Evolutionary conservation across 2,329 filamentous ascomycete species (phyloP).

Genomic region (Karstenula rhodostoma): DNA sequence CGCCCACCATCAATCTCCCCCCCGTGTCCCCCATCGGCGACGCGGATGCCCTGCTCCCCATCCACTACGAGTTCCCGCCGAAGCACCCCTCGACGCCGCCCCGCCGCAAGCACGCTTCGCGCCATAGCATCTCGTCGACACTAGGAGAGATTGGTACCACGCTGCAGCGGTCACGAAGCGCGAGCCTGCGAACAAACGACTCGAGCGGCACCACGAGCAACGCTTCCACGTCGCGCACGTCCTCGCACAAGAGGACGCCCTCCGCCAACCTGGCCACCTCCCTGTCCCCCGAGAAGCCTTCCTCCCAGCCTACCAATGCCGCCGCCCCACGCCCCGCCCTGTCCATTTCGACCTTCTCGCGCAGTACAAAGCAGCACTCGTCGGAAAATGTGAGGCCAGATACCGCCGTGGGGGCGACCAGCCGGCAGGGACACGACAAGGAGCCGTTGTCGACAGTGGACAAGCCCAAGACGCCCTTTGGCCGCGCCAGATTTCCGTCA

Average conservation of each 20-base stretch:
- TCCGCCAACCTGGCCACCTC: slow-evolving; percentile 47
- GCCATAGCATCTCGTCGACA: slow-evolving; percentile 46
- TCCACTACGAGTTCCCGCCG: slow-evolving; percentile 32
- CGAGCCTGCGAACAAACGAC: slow-evolving; percentile 52
- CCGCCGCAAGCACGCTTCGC: slow-evolving; percentile 35
- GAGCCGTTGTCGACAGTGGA: slow-evolving; percentile 43
- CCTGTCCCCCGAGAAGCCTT: slow-evolving; percentile 46
- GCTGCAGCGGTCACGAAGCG: slow-evolving; percentile 49
- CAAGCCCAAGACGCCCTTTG: slow-evolving; percentile 46
- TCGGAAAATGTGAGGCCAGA: slow-evolving; percentile 42
- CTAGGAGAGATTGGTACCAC: slow-evolving; percentile 50
- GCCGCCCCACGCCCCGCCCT: slow-evolving; percentile 42
- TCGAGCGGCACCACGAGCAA: slow-evolving; percentile 31
- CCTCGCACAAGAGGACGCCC: slow-evolving; percentile 45
- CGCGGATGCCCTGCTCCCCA: slow-evolving; percentile 17
- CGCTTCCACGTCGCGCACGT: slow-evolving; percentile 26
- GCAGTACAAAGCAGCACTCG: slow-evolving; percentile 46
- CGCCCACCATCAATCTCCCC: slow-evolving; percentile 17
- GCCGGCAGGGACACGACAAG: slow-evolving; percentile 36
- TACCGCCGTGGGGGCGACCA: slow-evolving; percentile 9
- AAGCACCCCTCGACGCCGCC: slow-evolving; percentile 36
- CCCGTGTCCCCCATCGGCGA: slow-evolving; percentile 14
- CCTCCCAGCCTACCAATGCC: slow-evolving; percentile 22
- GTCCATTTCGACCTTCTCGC: slow-evolving; percentile 48
- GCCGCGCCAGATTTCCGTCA: slow-evolving; percentile 39